Conservation (phyloP, 2,329 filamentous ascomycete genomes). For the Aspergillus quadricinctus region DNA sequence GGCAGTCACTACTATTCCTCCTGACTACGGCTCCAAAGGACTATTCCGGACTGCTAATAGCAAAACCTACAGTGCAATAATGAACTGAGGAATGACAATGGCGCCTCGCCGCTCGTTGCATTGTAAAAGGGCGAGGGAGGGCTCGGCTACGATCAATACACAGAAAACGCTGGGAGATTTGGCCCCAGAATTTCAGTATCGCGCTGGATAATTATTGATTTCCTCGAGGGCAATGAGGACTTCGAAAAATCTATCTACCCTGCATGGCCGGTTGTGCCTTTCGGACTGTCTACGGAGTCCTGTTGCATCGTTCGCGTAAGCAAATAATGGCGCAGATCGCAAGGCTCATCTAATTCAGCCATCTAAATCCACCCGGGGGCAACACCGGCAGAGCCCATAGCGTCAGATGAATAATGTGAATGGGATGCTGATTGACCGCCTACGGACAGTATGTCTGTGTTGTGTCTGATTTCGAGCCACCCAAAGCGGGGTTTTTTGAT, state of each 20-base stretch:
- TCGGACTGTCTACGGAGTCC: background rate
- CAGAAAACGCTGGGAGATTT: background rate
- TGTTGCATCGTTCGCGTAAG: background rate
- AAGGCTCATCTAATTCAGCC: constrained; percentile 7
- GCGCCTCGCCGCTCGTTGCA: background rate
- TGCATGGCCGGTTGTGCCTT: background rate
- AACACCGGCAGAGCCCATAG: constrained; percentile 1
- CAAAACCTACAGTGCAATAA: background rate
- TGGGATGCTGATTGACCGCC: background rate
- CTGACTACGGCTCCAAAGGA: background rate
- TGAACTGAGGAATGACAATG: background rate
- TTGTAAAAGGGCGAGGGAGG: background rate
- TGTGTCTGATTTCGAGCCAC: background rate
- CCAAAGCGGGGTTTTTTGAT: background rate
- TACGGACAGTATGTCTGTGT: background rate
- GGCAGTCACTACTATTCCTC: background rate
- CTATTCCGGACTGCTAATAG: background rate
- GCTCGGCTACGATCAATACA: background rate
- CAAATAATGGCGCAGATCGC: constrained; percentile 1
- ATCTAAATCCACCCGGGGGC: constrained; percentile 1
- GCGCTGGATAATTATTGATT: background rate
- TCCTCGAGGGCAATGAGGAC: background rate
- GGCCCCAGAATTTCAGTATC: background rate
- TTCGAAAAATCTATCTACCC: background rate
- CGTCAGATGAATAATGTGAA: background rate